Evolutionary conservation across 306 rosid species (phyloP), one percentile per base, ranked within the genome.

Genomic region (Datisca glomerata): DNA sequence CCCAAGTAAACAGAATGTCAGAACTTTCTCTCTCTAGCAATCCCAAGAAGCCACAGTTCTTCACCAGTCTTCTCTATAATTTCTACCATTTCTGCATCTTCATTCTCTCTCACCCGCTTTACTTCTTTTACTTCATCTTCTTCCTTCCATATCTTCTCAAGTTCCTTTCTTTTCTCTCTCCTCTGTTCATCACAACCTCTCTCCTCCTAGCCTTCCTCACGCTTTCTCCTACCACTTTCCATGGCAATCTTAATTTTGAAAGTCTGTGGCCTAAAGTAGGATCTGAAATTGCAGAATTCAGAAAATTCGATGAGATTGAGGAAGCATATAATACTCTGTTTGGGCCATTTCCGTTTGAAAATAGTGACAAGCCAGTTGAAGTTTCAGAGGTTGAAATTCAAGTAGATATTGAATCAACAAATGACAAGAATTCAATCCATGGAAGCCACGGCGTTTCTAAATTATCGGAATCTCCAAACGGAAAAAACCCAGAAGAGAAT

Each of bases 91-190:
- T 66, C 1, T 79, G 74, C 31, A 79, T 66, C 79, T 72, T 70
- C 70, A 42, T 73, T 24, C 36, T 72, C 33, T 89, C 95, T 12
- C 93, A 89, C 68, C 97, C 97, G 53, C 65, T 89, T 2, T 89
- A 89, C 77, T 68, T 80, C 21, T 89, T 72, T 12, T 89, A 89
- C 73, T 68, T 89, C 61, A 43, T 89, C 46, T 83, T 89, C 69
- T 89, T 89, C 64, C 80, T 79, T 22, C 95, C 95, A 0, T 80
- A 84, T 51, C 51, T 89, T 41, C 42, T 80, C 69, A 89, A 49
- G 71, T 58, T 89, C 12, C 37, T 89, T 18, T 83, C 86, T 52
- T 89, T 83, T 49, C 86, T 89, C 40, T 83, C 81, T 23, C 98
- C 98, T 63, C 76, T 89, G 56, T 70, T 78, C 59, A 58, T 80